Evolutionary conservation across 768 basidiomycete genomes (phyloP).

Genomic region (Tremella mesenterica): DNA sequence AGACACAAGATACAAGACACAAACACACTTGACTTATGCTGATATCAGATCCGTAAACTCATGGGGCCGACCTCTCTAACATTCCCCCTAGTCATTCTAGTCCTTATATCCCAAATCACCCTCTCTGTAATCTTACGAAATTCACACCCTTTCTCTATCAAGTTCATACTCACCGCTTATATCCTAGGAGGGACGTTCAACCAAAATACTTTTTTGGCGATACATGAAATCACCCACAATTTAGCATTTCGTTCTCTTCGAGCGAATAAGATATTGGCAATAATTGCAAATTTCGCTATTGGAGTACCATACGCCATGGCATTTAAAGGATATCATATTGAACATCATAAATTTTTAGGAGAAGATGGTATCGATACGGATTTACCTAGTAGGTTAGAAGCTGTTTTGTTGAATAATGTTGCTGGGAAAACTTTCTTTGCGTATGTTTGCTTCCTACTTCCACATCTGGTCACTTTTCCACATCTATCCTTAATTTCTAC

Average conservation of each 20-base stretch:
- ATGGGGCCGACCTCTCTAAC: constrained; percentile 94
- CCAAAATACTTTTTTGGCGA: constrained; percentile 95
- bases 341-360: constrained; percentile 91
- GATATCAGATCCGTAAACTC: constrained; percentile 73
- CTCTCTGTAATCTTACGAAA: constrained; percentile 60
- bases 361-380: constrained; percentile 96
- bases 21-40: no score
- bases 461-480: not conserved
- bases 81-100: constrained; percentile 75
- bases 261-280: constrained; percentile 77
- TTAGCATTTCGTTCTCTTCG: constrained; percentile 75
- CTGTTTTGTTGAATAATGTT: constrained; percentile 82
- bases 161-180: constrained; percentile 72
- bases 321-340: constrained; percentile 95
- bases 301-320: constrained; percentile 89
- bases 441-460: constrained; percentile 50
- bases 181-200: constrained; percentile 86
- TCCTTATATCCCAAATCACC: constrained; percentile 67
- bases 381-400: constrained; percentile 76
- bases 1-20: no score
- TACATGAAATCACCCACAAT: constrained; percentile 98
- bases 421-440: constrained; percentile 97
- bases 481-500: not conserved
- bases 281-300: constrained; percentile 87
- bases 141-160: constrained; percentile 58